A percentile compares a stretch with the other conserved stretches of the same genome.
Evolutionary conservation across 208 protist genomes (phyloP).

Genomic region (Acanthamoeba castellanii): DNA sequence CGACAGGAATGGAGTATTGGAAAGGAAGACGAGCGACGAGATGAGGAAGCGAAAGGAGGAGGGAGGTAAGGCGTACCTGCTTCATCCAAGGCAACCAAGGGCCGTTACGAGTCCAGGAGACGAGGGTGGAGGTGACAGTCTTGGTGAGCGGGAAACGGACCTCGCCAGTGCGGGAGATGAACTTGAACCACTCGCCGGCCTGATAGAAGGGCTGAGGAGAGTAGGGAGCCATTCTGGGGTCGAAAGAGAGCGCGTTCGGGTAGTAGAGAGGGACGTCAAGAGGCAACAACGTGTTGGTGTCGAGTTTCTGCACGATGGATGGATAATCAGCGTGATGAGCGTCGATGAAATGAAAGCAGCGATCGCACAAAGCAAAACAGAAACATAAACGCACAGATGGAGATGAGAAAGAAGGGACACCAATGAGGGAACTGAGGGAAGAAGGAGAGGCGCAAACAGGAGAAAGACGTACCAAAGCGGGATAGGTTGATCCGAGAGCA

Average conservation of each 20-base stretch:
- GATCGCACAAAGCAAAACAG: no score
- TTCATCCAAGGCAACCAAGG: conserved; percentile 1
- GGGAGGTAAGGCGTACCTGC: not conserved
- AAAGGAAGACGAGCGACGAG: no score
- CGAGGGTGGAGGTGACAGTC: not conserved
- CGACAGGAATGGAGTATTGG: no score
- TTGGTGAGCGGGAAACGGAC: not conserved
- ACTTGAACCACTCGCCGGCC: conserved; percentile 9
- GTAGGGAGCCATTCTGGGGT: not conserved
- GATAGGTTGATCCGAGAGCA: not conserved
- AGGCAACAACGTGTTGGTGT: not conserved
- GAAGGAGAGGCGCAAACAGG: no score
- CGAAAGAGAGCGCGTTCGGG: conserved; percentile 9
- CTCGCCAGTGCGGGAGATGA: not conserved
- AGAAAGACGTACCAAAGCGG: not conserved
- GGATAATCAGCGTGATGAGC: not conserved
- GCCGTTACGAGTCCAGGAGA: not conserved
- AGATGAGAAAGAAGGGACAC: no score
- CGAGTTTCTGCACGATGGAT: not conserved
- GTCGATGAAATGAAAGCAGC: no score
- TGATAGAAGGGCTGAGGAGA: not conserved
- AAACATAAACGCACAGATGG: no score
- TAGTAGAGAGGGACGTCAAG: not conserved
- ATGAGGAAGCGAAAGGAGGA: not conserved
- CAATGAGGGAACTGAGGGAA: no score